Conservation (phyloP, 2,329 filamentous ascomycete genomes). For the Endoconidiophora polonica region DNA sequence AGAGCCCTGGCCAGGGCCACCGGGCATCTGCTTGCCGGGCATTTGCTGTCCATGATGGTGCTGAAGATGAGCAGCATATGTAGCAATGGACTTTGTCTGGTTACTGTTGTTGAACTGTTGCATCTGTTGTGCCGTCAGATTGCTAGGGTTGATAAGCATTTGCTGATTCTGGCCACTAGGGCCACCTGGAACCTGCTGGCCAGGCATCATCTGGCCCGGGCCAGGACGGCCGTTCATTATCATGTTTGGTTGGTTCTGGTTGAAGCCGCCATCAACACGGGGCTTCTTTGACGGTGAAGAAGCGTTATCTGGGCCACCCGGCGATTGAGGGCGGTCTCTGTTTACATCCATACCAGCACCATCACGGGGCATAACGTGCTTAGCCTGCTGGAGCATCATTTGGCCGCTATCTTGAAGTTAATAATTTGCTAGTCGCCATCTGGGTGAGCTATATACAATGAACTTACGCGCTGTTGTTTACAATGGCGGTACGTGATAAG, state of each 20-base stretch:
- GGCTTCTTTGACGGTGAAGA: constrained; percentile 85
- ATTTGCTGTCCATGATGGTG: constrained; percentile 69
- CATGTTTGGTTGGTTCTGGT: constrained; percentile 52
- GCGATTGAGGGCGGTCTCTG: constrained; percentile 65
- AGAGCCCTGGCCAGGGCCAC: constrained; percentile 60
- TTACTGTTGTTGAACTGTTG: constrained; percentile 42
- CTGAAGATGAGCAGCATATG: constrained; percentile 71
- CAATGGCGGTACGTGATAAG: constrained; percentile 59
- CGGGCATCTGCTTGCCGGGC: constrained; percentile 56
- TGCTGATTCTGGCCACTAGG: constrained; percentile 37
- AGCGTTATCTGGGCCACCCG: constrained; percentile 68
- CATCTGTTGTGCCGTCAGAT: constrained; percentile 62
- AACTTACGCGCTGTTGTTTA: constrained; percentile 48
- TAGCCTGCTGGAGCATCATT: constrained; percentile 32
- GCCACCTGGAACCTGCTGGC: constrained; percentile 45
- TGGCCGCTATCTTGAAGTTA: constrained; percentile 6
- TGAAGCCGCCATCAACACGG: constrained; percentile 56
- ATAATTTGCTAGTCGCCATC: background rate
- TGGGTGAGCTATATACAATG: background rate
- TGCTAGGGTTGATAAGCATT: constrained; percentile 53
- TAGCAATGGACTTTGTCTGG: constrained; percentile 71
- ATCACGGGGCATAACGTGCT: constrained; percentile 73
- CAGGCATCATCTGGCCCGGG: constrained; percentile 47
- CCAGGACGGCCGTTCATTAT: constrained; percentile 56
- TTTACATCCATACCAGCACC: constrained; percentile 65